Base-by-base conservation (phyloP, 768 basidiomycete genomes). In the Clavaria fumosa region DNA sequence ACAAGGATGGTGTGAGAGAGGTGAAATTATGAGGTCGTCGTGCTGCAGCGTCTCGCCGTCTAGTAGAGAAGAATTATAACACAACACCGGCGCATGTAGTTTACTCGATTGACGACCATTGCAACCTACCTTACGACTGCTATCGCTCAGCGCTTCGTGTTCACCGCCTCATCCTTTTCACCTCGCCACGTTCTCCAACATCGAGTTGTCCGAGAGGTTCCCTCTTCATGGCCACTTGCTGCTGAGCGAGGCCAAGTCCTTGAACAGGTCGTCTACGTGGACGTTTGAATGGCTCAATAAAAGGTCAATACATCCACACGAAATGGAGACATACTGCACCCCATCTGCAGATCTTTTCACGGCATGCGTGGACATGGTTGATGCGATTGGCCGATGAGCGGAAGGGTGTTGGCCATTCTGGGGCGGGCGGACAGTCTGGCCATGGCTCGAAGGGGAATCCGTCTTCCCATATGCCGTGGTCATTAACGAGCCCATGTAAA, bases 1-100 rank as follows among this genome's bases (percentile, higher is more conserved):
- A 95, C 60, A 88, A 79, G 59, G 81, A 91, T 52, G 91, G 91
- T 35, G 66, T 84, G 18, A 69, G 86, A 38, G 80, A 83, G 47
- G 61, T 91, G 39, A 75, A 85, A 50, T 51, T 93, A 47, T 82
- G 62, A 28, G n/a, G n/a, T n/a, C n/a, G n/a, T n/a, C n/a, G n/a
- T n/a, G n/a, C n/a, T n/a, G n/a, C n/a, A n/a, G n/a, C n/a, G n/a
- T n/a, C n/a, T n/a, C n/a, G n/a, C n/a, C n/a, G n/a, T n/a, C n/a
- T n/a, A n/a, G n/a, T n/a, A n/a, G n/a, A n/a, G n/a, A n/a, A n/a
- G n/a, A n/a, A n/a, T n/a, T n/a, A n/a, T n/a, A n/a, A n/a, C n/a
- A n/a, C n/a, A n/a, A n/a, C n/a, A n/a, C n/a, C n/a, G n/a, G n/a
- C n/a, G n/a, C n/a, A n/a, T n/a, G n/a, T n/a, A n/a, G n/a, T n/a